A percentile compares a stretch with the other conserved stretches of the same genome.
These are phyloP conservation scores for Ustilago lituana DNA, from an alignment of 1,284 basidiomycete genomes.

Conservation along the genomic window DNA sequence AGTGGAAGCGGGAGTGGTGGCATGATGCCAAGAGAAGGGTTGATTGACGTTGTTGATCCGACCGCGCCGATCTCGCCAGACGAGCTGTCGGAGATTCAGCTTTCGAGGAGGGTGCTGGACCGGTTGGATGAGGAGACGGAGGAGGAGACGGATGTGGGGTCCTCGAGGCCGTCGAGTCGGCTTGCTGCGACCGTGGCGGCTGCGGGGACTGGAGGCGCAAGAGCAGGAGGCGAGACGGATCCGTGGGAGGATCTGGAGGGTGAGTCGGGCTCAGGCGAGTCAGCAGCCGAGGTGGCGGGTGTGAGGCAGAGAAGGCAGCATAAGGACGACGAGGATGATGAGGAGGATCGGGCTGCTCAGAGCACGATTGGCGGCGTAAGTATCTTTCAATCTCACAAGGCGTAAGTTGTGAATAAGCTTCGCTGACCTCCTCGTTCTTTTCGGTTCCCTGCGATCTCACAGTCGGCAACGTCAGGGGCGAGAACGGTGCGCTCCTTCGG, in stretches of 20 bases:
- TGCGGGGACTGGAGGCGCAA: background rate
- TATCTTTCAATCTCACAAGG: background rate
- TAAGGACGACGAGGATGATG: conserved; percentile 8
- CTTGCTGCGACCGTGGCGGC: background rate
- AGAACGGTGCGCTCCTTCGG: conserved; percentile 39
- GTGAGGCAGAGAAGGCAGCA: background rate
- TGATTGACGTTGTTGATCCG: conserved; percentile 35
- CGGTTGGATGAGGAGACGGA: conserved; percentile 62
- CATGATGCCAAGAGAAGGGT: conserved; percentile 5
- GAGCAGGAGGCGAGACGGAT: conserved; percentile 23
- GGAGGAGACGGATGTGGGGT: conserved; percentile 56
- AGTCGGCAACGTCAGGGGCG: conserved; percentile 32
- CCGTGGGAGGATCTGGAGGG: conserved; percentile 43
- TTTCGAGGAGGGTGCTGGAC: conserved; percentile 52
- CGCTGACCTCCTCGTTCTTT: background rate
- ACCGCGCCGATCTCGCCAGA: conserved; percentile 30
- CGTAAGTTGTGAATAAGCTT: background rate
- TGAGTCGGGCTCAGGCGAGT: conserved; percentile 5
- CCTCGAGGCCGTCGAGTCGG: conserved; percentile 11
- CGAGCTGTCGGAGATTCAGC: conserved; percentile 32
- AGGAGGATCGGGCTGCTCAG: conserved; percentile 4
- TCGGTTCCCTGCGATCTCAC: background rate
- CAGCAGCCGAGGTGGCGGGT: background rate
- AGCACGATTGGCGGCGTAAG: conserved; percentile 39
- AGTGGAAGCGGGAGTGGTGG: conserved; percentile 3